phyloP scores from a whole-genome alignment of 192 early-diverging fungal species.

The Mycoemilia scoparia region DNA sequence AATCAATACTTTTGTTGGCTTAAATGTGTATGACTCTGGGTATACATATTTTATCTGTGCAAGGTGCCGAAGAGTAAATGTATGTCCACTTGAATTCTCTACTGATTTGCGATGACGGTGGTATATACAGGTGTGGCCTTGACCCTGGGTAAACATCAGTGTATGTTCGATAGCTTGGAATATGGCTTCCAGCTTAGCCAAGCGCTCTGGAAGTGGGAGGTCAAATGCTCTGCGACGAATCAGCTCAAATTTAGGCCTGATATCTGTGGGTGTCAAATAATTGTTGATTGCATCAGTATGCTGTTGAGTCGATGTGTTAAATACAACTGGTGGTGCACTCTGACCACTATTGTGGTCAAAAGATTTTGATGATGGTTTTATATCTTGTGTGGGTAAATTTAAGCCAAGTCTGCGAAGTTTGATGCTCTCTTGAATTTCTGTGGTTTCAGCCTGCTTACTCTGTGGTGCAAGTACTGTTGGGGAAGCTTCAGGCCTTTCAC shows the following conservation, averaged over 20 bases:
- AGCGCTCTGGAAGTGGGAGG: conserved; percentile 5
- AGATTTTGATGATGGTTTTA: conserved; percentile 8
- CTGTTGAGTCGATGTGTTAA: background rate
- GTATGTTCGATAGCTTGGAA: conserved; percentile 28
- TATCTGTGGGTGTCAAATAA: conserved; percentile 7
- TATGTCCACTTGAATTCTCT: conserved; percentile 28
- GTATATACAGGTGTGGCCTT: conserved; percentile 12
- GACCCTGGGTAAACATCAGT: conserved; percentile 13
- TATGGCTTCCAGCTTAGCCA: conserved; percentile 16
- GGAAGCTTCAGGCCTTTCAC: no score
- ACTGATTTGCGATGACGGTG: conserved; percentile 33
- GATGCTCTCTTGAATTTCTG: no score
- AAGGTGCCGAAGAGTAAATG: conserved; percentile 31
- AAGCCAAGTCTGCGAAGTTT: no score
- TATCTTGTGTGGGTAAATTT: conserved; percentile 16
- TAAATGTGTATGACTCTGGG: conserved; percentile 26
- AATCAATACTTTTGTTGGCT: conserved; percentile 5
- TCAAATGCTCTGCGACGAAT: conserved; percentile 1
- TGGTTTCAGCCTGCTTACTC: no score
- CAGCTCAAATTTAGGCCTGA: conserved; percentile 17
- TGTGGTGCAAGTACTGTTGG: no score
- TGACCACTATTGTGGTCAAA: background rate
- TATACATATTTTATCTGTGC: conserved; percentile 33
- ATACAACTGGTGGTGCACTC: background rate
- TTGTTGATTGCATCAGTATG: conserved; percentile 1